Evolutionary conservation across 2,329 filamentous ascomycete species (phyloP).

Genomic region (Microdochium bolleyi): DNA sequence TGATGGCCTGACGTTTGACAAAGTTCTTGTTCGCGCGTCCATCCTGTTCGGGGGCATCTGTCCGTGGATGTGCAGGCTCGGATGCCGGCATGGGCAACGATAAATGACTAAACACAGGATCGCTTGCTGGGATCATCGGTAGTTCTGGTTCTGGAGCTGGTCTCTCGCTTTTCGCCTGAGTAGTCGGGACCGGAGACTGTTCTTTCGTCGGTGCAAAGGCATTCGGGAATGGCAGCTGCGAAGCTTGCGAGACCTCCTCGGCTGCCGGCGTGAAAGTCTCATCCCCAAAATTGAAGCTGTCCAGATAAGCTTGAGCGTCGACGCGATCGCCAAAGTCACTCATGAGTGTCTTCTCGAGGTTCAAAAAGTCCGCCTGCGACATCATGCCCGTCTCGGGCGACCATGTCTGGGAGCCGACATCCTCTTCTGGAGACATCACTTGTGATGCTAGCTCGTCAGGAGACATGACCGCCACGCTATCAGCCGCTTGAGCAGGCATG

Average conservation of each 20-base stretch:
- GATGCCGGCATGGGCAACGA: conserved; percentile 24
- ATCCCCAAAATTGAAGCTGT: conserved; percentile 6
- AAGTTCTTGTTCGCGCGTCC: conserved; percentile 52
- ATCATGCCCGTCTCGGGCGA: neutral
- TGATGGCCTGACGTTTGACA: conserved; percentile 54
- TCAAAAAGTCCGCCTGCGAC: conserved; percentile 9
- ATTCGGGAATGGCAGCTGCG: neutral
- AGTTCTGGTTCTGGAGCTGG: conserved; percentile 19
- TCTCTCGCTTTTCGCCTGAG: conserved; percentile 10
- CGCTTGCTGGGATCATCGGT: conserved; percentile 34
- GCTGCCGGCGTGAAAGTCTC: conserved; percentile 9
- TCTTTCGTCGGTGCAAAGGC: conserved; percentile 2
- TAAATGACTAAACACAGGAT: conserved; percentile 27
- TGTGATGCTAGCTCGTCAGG: neutral
- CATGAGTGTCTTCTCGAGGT: conserved; percentile 10
- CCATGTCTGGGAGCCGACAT: neutral
- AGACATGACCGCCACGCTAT: neutral
- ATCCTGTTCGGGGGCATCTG: conserved; percentile 28
- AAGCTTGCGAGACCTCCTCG: conserved; percentile 5
- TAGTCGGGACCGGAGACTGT: conserved; percentile 12
- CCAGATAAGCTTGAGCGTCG: conserved; percentile 7
- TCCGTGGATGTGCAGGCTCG: conserved; percentile 32
- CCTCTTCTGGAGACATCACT: conserved; percentile 6
- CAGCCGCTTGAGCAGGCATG: neutral
- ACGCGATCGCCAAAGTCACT: conserved; percentile 10